phyloP scores from a whole-genome alignment of 2,329 filamentous ascomycete species.

The Penicillium oxalicum region DNA sequence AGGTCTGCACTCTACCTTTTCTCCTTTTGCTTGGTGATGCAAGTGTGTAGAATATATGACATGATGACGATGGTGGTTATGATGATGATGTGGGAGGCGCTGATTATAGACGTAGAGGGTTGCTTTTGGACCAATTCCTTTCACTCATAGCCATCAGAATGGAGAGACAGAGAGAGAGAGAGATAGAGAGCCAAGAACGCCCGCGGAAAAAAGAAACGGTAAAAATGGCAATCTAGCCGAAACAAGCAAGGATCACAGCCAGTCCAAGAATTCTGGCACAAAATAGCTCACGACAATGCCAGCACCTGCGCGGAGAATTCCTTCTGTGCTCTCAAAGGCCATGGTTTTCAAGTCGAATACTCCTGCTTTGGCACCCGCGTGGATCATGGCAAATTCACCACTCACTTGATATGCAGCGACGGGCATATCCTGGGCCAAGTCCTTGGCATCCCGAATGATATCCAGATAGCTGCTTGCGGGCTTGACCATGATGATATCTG shows the following conservation, averaged over 20 bases:
- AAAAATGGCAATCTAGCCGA: too few relatives aligned
- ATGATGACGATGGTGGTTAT: too few relatives aligned
- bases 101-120: too few relatives aligned
- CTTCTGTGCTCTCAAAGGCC: constrained; percentile 91
- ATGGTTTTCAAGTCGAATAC: constrained; percentile 93
- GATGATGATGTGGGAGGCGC: too few relatives aligned
- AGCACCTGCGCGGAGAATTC: constrained; percentile 85
- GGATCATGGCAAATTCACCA: constrained; percentile 96
- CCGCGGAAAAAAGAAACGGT: too few relatives aligned
- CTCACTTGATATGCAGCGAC: constrained; percentile 95
- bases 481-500: constrained; percentile 99
- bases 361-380: constrained; percentile 88
- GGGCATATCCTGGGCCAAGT: constrained; percentile 83
- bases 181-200: too few relatives aligned
- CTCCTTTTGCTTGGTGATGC: too few relatives aligned
- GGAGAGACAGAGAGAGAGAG: too few relatives aligned
- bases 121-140: too few relatives aligned
- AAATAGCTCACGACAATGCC: constrained; percentile 94
- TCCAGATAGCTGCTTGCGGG: constrained; percentile 92
- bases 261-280: constrained; percentile 68
- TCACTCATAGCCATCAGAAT: too few relatives aligned
- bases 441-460: constrained; percentile 96
- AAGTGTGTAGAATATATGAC: too few relatives aligned
- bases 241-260: constrained; percentile 38
- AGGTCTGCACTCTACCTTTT: too few relatives aligned